A percentile compares a stretch with the other conserved stretches of the same genome.
These are phyloP conservation scores for Castanopsis chinensis DNA, from an alignment of 306 rosid genomes.

Conservation along the genomic window DNA sequence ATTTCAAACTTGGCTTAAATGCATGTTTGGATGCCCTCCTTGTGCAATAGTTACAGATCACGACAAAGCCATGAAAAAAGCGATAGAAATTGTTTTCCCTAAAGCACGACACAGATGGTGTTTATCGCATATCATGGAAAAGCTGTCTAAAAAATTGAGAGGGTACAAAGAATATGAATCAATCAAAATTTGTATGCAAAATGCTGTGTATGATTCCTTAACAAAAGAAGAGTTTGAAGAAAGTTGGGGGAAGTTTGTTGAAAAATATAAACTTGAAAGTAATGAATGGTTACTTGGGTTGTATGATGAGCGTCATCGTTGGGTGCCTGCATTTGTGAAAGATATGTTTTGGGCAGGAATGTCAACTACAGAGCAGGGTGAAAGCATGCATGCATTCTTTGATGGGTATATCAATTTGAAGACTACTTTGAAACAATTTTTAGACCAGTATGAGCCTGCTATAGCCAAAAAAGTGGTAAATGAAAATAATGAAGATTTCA, in stretches of 20 bases:
- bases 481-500: not conserved
- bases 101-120: conserved; percentile 28
- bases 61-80: no score
- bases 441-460: not conserved
- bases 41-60: conserved; percentile 18
- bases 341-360: conserved; percentile 14
- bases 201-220: not conserved
- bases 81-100: conserved; percentile 14
- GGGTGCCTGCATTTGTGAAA: not conserved
- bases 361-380: not conserved
- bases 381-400: conserved; percentile 10
- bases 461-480: not conserved
- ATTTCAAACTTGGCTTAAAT: conserved; percentile 24
- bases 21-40: conserved; percentile 19
- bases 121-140: conserved; percentile 25
- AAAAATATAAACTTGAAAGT: no score
- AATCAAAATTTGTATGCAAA: not conserved
- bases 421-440: conserved; percentile 9
- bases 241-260: no score
- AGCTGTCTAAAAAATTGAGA: conserved; percentile 14
- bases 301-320: no score
- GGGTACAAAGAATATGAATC: conserved; percentile 6
- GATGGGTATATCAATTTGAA: not conserved
- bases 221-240: no score
- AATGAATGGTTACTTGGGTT: no score